Conservation (phyloP, 208 protist species). For the Trypanosoma conorhini region DNA sequence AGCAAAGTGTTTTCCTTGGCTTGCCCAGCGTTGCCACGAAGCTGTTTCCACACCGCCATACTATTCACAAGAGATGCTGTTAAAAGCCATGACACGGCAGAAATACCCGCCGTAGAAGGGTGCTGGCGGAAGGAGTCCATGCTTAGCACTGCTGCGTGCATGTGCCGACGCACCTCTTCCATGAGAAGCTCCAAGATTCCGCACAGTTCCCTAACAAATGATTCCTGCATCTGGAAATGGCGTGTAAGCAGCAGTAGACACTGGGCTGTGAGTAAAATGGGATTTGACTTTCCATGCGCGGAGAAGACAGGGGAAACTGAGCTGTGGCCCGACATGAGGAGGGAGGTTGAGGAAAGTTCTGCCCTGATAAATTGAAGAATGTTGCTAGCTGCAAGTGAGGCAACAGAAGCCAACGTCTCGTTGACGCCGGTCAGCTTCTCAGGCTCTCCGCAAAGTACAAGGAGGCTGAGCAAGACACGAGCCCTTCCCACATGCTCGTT, state of each 20-base stretch:
- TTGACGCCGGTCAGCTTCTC: slow-evolving; percentile 35
- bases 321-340: slow-evolving; percentile 4
- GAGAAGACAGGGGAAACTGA: not conserved
- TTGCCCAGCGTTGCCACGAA: slow-evolving; percentile 32
- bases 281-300: slow-evolving; percentile 33
- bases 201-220: slow-evolving; percentile 55
- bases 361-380: slow-evolving; percentile 48
- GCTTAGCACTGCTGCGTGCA: slow-evolving; percentile 14
- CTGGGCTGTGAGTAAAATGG: slow-evolving; percentile 70
- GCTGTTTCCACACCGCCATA: slow-evolving; percentile 61
- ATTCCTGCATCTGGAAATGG: slow-evolving; percentile 81
- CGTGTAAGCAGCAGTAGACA: slow-evolving; percentile 82
- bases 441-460: slow-evolving; percentile 28
- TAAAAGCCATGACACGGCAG: slow-evolving; percentile 65
- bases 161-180: slow-evolving; percentile 32
- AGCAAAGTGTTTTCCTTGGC: slow-evolving; percentile 48
- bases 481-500: slow-evolving; percentile 21
- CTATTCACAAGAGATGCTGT: slow-evolving; percentile 70
- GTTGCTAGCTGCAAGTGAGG: slow-evolving; percentile 40
- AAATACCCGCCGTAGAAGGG: slow-evolving; percentile 42
- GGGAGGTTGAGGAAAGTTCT: slow-evolving; percentile 22
- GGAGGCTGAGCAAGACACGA: slow-evolving; percentile 21
- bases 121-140: slow-evolving; percentile 26
- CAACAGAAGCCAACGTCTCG: slow-evolving; percentile 33
- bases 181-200: slow-evolving; percentile 51